Evolutionary conservation across 192 early-diverging fungal species (phyloP), one percentile per base, ranked within the genome.

Genomic region (Coemansia sp.): DNA sequence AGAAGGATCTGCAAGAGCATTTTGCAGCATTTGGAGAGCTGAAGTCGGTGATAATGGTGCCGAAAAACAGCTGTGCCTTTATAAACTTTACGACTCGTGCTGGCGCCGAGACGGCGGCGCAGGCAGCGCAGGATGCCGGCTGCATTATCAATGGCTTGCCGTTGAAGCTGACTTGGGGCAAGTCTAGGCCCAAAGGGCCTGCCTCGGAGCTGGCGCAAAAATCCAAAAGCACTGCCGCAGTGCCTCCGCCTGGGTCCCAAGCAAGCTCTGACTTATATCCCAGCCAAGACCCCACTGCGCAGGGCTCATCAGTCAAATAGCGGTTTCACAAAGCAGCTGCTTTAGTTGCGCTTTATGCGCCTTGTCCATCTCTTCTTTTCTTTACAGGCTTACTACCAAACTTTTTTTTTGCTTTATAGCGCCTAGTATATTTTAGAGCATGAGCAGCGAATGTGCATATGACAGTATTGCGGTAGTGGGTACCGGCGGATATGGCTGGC

Each of bases 11-110:
- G 40, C 66, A 51, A 75, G 82, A 31, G 66, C 82, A 62, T 57
- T 98, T 98, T 66, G 83, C 84, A 37, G 82, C 81, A 0, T 94
- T 87, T 67, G 95, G 95, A 23, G 93, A 95, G 56, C 82, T 96
- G 60, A 90, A 92, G 69, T 92, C 91, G 1, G 73, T 98, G 32
- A 84, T 90, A 2, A 80, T 96, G 2, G 83, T 88, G 15, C 72
- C 82, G 44, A 92, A 90, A 64, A 84, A 85, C 40, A 81, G 85
- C 52, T 93, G 90, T 51, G 94, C 93, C 2, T 98, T 98, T 76
- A 73, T 98, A 40, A 98, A 96, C 65, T 98, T 82, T 70, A 82
- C 82, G 14, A 84, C 83, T 3, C 80, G 95, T 28, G 74, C 79
- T 9, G 83, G 81, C n/a, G 95, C 95, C 15, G 94, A 98, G 70